Evolutionary conservation across 2,329 filamentous ascomycete species (phyloP).

Genomic region (Cercospora sp.): DNA sequence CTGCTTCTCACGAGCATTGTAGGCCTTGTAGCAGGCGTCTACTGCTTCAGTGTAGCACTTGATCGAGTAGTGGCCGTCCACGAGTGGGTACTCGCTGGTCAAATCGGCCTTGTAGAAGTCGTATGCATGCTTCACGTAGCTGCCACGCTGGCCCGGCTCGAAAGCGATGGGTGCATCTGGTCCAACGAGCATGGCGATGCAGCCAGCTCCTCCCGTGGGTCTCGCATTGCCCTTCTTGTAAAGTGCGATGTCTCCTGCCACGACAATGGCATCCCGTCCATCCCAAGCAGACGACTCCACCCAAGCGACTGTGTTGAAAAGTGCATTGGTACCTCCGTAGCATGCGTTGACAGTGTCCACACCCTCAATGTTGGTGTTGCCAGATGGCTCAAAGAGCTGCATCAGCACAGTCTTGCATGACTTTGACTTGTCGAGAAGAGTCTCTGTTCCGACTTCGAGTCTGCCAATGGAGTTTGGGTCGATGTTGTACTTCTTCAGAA

Average conservation of each 20-base stretch:
- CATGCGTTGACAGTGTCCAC: conserved; percentile 57
- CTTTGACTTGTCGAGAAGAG: conserved; percentile 57
- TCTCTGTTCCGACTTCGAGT: conserved; percentile 57
- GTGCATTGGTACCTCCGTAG: conserved; percentile 56
- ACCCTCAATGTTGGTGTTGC: conserved; percentile 56
- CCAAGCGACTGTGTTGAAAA: conserved; percentile 58
- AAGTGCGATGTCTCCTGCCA: conserved; percentile 55
- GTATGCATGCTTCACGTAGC: conserved; percentile 54
- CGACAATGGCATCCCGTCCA: conserved; percentile 54
- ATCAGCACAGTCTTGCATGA: conserved; percentile 57
- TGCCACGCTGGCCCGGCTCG: conserved; percentile 53
- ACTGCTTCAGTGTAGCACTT: conserved; percentile 56
- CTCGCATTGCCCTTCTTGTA: conserved; percentile 57
- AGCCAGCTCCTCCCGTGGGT: conserved; percentile 55
- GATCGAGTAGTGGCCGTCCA: conserved; percentile 55
- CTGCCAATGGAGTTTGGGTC: conserved; percentile 54
- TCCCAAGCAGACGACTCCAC: conserved; percentile 57
- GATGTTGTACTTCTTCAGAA: conserved; percentile 55
- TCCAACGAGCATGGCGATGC: conserved; percentile 56
- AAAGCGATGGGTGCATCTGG: conserved; percentile 53
- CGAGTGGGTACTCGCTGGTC: conserved; percentile 55
- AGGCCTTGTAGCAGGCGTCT: conserved; percentile 56
- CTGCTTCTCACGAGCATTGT: conserved; percentile 52
- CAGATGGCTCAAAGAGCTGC: conserved; percentile 54
- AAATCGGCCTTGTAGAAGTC: conserved; percentile 59